A percentile compares a stretch with the other conserved stretches of the same genome.
phyloP scores from a whole-genome alignment of 495 filamentous ascomycete genomes.

The Xylaria venustula region DNA sequence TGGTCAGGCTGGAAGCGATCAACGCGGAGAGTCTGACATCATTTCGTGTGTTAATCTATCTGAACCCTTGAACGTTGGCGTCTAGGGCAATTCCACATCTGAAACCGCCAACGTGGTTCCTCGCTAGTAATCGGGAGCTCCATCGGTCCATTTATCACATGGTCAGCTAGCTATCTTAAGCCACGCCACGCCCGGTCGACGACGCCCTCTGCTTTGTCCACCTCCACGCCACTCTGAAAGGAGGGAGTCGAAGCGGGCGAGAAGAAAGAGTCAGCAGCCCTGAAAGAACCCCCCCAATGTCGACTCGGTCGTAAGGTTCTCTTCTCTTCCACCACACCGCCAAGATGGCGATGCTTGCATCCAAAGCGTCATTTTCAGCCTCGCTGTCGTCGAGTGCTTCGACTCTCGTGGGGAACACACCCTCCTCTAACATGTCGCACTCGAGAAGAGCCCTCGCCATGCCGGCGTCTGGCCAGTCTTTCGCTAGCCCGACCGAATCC shows the following conservation, averaged over 20 bases:
- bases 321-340: constrained; percentile 4
- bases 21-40: not conserved
- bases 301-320: constrained; percentile 16
- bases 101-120: constrained; percentile 9
- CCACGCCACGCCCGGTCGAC: constrained; percentile 16
- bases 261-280: constrained; percentile 6
- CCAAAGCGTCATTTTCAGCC: constrained; percentile 73
- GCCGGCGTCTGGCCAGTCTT: constrained; percentile 61
- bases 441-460: constrained; percentile 54
- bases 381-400: constrained; percentile 57
- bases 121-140: not conserved
- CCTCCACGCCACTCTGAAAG: constrained; percentile 6
- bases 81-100: constrained; percentile 6
- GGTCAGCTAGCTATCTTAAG: not conserved
- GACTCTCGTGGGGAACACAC: constrained; percentile 52
- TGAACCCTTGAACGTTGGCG: not conserved
- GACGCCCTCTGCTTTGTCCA: constrained; percentile 16
- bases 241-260: constrained; percentile 1
- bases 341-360: constrained; percentile 81
- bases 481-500: constrained; percentile 86
- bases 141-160: constrained; percentile 1
- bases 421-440: constrained; percentile 52
- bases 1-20: not conserved
- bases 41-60: not conserved
- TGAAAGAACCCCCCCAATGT: constrained; percentile 19